Conservation (phyloP, 306 rosid species). For the Rubus parviflorus region DNA sequence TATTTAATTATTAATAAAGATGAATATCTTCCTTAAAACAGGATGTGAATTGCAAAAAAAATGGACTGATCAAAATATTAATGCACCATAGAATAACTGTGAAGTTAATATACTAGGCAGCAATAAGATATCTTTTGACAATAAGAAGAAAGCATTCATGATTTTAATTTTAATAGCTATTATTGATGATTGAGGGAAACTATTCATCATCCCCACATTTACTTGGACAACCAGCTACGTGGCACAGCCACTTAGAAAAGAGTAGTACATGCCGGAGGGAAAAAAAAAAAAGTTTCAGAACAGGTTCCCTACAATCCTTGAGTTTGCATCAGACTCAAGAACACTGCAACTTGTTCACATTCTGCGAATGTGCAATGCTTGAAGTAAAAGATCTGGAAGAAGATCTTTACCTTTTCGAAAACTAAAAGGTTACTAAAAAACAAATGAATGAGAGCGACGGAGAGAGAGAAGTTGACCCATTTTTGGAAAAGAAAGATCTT, state of each 20-base stretch:
- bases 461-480: background rate
- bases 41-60: background rate
- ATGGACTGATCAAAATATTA: background rate
- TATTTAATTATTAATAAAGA: conserved; percentile 18
- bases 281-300: background rate
- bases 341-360: background rate
- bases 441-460: background rate
- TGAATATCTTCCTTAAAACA: conserved; percentile 3
- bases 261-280: background rate
- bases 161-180: background rate
- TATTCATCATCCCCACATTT: background rate
- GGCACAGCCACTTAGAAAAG: background rate
- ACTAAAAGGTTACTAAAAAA: background rate
- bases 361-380: background rate
- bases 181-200: background rate
- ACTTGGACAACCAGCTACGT: background rate
- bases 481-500: background rate
- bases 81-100: background rate
- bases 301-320: background rate
- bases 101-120: background rate
- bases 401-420: background rate
- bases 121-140: background rate
- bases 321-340: conserved; percentile 3
- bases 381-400: background rate
- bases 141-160: background rate